Percentiles rank a stretch among this genome's conserved stretches.
These are phyloP conservation scores for Forsythia viridissima DNA, from an alignment of 257 asterid species.

Conservation along the genomic window DNA sequence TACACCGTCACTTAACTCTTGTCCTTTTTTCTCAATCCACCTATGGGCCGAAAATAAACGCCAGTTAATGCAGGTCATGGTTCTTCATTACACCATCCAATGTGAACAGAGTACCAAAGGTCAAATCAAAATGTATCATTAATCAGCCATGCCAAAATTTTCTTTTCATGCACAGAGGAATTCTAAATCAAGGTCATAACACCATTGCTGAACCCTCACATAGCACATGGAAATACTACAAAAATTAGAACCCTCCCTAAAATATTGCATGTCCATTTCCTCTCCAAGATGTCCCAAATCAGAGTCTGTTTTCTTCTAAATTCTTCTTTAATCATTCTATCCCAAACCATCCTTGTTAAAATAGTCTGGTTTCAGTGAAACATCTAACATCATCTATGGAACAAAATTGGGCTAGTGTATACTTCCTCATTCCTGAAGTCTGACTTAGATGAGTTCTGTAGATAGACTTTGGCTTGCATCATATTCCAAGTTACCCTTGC, in stretches of 20 bases:
- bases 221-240: not conserved
- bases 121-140: conserved; percentile 1
- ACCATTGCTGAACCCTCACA: not conserved
- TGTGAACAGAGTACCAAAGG: conserved; percentile 9
- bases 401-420: not conserved
- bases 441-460: not conserved
- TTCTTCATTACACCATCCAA: not conserved
- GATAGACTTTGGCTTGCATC: not conserved
- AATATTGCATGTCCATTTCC: conserved; percentile 7
- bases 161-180: conserved; percentile 16
- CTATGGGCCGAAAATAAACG: not conserved
- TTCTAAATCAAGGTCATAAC: not conserved
- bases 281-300: conserved; percentile 14
- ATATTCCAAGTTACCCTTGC: not conserved
- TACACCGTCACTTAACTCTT: not conserved
- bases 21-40: not conserved
- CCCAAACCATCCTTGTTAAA: not conserved
- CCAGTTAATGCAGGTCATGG: not conserved
- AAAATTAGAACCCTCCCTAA: conserved; percentile 6
- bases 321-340: not conserved
- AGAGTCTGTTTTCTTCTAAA: conserved; percentile 11
- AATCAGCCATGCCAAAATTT: conserved; percentile 13
- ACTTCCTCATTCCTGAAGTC: too few relatives aligned
- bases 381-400: not conserved
- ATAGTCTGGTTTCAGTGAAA: not conserved